A percentile compares a stretch with the other conserved stretches of the same genome.
These are phyloP conservation scores for Lasiosphaeria ovina DNA, from an alignment of 495 filamentous ascomycete genomes.

Conservation along the genomic window DNA sequence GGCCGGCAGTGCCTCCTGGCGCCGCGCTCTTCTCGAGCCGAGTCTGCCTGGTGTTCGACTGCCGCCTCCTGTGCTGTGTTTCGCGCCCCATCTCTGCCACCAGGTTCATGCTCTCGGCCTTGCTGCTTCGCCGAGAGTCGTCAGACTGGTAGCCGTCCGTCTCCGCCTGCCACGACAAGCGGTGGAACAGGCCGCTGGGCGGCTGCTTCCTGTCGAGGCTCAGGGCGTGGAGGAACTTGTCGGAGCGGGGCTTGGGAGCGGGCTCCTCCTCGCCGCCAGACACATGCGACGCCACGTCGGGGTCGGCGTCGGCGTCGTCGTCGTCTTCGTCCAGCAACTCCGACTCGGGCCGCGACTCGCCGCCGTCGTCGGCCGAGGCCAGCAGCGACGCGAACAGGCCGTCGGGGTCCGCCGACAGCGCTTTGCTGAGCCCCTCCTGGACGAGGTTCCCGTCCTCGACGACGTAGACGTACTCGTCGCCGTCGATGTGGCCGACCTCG, in stretches of 20 bases:
- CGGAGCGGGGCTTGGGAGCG: constrained; percentile 12
- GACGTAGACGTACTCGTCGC: constrained; percentile 76
- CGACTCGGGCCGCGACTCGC: neutral
- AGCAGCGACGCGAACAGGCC: constrained; percentile 34
- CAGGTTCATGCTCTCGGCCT: constrained; percentile 18
- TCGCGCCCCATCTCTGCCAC: constrained; percentile 18
- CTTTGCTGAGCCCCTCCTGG: constrained; percentile 58
- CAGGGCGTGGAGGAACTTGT: constrained; percentile 17
- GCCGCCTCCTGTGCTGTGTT: constrained; percentile 21
- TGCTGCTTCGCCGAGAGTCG: neutral
- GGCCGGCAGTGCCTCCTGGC: constrained; percentile 7
- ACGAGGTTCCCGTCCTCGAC: constrained; percentile 69
- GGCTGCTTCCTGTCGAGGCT: constrained; percentile 6
- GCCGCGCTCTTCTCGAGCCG: neutral
- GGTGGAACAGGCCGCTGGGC: constrained; percentile 19
- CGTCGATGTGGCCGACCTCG: constrained; percentile 75
- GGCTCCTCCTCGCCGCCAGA: constrained; percentile 1
- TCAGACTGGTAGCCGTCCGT: neutral
- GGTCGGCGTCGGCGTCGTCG: neutral
- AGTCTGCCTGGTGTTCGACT: constrained; percentile 8
- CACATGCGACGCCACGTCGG: no score
- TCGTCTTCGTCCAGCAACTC: constrained; percentile 2
- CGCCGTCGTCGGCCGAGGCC: constrained; percentile 24
- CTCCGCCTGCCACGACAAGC: constrained; percentile 14
- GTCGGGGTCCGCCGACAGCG: constrained; percentile 30